These are phyloP conservation scores for Hypericum androsaemum DNA, from an alignment of 345 rosid genomes.

Conservation along the genomic window DNA sequence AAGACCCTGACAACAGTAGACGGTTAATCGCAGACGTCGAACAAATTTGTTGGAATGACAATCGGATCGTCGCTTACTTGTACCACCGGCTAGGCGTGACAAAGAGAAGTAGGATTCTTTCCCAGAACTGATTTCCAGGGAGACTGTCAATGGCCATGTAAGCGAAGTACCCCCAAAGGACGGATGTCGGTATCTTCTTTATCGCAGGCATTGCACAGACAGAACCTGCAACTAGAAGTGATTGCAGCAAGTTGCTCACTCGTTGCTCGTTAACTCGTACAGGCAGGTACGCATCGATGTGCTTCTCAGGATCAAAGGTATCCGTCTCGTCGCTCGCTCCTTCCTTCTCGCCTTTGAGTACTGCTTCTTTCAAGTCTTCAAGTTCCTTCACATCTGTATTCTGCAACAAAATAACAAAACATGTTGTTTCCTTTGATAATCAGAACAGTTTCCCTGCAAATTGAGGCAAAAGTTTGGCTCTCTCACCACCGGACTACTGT, in stretches of 20 bases:
- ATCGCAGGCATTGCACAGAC: constrained; percentile 23
- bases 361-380: too few species aligned
- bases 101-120: constrained; percentile 21
- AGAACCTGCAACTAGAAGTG: constrained; percentile 18
- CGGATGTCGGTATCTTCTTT: constrained; percentile 24
- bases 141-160: constrained; percentile 28
- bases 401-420: too few species aligned
- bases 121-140: constrained; percentile 29
- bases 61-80: constrained; percentile 11
- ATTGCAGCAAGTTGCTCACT: constrained; percentile 22
- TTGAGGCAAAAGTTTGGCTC: too few species aligned
- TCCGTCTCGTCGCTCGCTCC: constrained; percentile 9
- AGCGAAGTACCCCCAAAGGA: constrained; percentile 26
- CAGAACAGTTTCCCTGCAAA: too few species aligned
- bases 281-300: constrained; percentile 19
- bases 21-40: too few species aligned
- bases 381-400: too few species aligned
- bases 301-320: constrained; percentile 21
- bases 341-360: too few species aligned
- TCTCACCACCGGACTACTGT: too few species aligned
- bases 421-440: too few species aligned
- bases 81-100: constrained; percentile 24
- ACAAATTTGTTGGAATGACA: too few species aligned
- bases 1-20: constrained; percentile 13
- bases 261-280: constrained; percentile 25